These are phyloP conservation scores for Nematodospora anomalae DNA, from an alignment of 1,139 yeast species.

Conservation along the genomic window DNA sequence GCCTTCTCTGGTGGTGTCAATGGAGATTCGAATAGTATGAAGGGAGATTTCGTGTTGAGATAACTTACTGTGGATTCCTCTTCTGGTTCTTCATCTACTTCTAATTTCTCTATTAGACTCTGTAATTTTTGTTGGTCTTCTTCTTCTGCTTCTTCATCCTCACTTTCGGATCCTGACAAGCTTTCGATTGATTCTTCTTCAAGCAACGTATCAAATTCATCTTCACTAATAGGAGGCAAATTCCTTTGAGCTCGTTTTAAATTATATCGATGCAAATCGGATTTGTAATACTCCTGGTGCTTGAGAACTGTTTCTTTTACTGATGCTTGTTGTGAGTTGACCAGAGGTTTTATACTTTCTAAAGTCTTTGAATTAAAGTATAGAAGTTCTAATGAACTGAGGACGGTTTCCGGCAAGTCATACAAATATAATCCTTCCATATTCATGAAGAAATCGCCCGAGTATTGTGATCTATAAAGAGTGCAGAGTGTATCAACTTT, in stretches of 20 bases:
- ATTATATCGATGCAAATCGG: constrained; percentile 64
- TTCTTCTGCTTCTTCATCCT: constrained; percentile 26
- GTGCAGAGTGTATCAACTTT: too few species aligned
- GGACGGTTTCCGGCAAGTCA: constrained; percentile 42
- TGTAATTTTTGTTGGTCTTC: constrained; percentile 26
- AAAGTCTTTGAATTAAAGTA: constrained; percentile 54
- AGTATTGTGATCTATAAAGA: too few species aligned
- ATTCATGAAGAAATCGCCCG: constrained; percentile 6
- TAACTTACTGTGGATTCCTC: constrained; percentile 46
- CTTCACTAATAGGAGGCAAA: constrained; percentile 51
- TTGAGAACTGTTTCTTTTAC: constrained; percentile 6
- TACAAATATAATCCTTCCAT: constrained; percentile 53
- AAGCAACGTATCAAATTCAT: constrained; percentile 57
- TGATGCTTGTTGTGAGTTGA: constrained; percentile 2
- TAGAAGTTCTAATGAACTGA: constrained; percentile 52
- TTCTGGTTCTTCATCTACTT: constrained; percentile 18
- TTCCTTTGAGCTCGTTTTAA: constrained; percentile 52
- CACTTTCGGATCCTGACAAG: constrained; percentile 55
- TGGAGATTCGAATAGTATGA: constrained; percentile 52
- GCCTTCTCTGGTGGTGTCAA: constrained; percentile 47
- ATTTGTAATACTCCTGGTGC: constrained; percentile 52
- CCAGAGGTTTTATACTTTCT: constrained; percentile 12
- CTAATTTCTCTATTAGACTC: constrained; percentile 34
- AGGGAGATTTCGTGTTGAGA: constrained; percentile 65
- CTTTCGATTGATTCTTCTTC: constrained; percentile 56